Percentiles rank a stretch among this genome's conserved stretches.
These are phyloP conservation scores for Salix caprea DNA, from an alignment of 345 rosid species.

Conservation along the genomic window DNA sequence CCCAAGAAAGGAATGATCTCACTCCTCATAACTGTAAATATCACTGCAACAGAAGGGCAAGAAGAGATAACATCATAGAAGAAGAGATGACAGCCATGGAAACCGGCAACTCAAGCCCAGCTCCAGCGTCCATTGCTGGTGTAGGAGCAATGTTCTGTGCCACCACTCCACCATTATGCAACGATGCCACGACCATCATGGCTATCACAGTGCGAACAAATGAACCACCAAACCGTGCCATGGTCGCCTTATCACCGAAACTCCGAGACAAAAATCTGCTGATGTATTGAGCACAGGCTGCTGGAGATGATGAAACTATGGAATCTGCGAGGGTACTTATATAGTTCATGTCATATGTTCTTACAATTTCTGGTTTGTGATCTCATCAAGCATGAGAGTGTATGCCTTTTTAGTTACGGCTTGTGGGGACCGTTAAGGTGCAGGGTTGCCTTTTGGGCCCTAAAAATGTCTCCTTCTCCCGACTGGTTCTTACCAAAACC, in stretches of 20 bases:
- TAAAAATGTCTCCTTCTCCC: neutral
- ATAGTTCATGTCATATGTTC: neutral
- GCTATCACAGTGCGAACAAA: neutral
- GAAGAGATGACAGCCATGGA: constrained; percentile 1
- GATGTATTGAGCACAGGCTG: neutral
- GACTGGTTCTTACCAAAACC: neutral
- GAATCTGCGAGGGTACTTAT: neutral
- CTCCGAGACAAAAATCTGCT: neutral
- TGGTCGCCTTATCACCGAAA: neutral
- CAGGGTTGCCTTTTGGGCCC: neutral
- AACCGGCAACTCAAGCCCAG: neutral
- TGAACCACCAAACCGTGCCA: neutral
- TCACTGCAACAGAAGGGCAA: neutral
- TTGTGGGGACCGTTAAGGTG: neutral
- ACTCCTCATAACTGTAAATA: neutral
- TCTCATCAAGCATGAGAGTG: no score
- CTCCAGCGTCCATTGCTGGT: constrained; percentile 21
- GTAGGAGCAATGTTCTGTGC: constrained; percentile 21
- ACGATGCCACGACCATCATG: neutral
- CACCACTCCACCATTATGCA: neutral
- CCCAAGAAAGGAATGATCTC: neutral
- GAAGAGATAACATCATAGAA: constrained; percentile 1
- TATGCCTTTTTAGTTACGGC: neutral
- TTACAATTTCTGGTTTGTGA: neutral
- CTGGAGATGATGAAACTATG: neutral